Base-by-base conservation (phyloP, 2,329 filamentous ascomycete species). In the Alternaria ventricosa region DNA sequence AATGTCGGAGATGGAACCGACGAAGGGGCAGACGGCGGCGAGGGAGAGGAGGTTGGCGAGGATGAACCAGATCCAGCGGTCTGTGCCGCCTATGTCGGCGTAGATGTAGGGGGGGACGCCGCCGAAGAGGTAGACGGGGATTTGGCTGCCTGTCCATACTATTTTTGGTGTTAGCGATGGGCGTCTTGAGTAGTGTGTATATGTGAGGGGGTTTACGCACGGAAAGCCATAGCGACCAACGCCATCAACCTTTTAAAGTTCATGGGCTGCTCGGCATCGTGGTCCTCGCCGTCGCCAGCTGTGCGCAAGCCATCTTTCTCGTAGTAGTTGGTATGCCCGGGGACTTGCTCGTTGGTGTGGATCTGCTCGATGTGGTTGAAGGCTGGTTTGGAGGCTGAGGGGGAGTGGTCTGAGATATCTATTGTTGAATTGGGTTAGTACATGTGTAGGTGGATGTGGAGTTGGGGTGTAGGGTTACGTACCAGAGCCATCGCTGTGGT, bases 81-180 rank as follows among this genome's bases (percentile, higher is more conserved):
- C 86, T 7, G 83, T 78, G 55, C 88, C 88, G 22, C 88, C 88
- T 63, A 90, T 85, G 30, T 88, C 85, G 43, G 76, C 74, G 74
- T 90, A 90, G 57, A 90, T 86, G 67, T 86, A 84, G 0, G 75
- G 75, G 22, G 74, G 74, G 10, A 74, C 65, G 10, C 71, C 70
- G 5, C 71, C 71, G 49, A 72, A 71, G 22, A 73, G 68, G 46
- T 73, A 73, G 23, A 89, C 82, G 1, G 87, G 87, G 54, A 89
- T 88, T 67, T 89, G 87, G 63, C 83, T 86, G n/a, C 86, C 87
- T 49, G 85, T 87, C 87, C 87, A 89, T 28, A 88, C 62, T 68
- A n/a, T 41, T 9, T 11, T 18, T 6, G 30, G 9, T 5, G 47
- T 64, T 25, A 62, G 62, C 18, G 15, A 22, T 22, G 20, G 20